Base-by-base conservation (phyloP, 345 rosid species). In the Eucalyptus pauciflora region DNA sequence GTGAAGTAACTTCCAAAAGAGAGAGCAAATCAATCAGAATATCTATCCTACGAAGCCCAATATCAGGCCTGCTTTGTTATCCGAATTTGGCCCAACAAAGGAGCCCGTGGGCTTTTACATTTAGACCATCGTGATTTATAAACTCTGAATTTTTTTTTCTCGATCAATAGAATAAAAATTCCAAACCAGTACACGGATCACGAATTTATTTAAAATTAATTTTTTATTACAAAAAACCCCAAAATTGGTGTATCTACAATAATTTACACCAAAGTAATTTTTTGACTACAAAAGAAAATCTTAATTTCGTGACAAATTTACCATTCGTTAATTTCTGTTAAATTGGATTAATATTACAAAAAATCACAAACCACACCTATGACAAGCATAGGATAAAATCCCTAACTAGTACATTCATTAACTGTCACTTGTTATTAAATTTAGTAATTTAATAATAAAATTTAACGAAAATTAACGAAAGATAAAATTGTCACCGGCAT, bases 321-420 rank as follows among this genome's bases (percentile, higher is more conserved):
- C 0, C 4, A 52, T 7, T 0, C 0, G 0, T 52, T 4, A 20
- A 52, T 1, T 52, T 52, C 0, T 20, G 2, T 52, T 52, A 52
- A 52, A 52, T 52, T 52, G 0, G 0, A 52, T 52, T 52, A 52
- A 52, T 52, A 52, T 20, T 0, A 51, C 4, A 52, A 1, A 18
- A 52, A 52, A 20, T 52, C 1, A 20, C 5, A 52, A 52, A 52
- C 7, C 2, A 50, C 7, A 50, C 18, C 15, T 50, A 0, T 6
- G 7, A 15, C 0, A 52, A 20, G 25, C 4, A 52, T 20, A 18
- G 0, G 25, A 0, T 18, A 52, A 52, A 52, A 52, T 1, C 25
- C 0, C 0, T 3, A 7, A 20, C 5, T 52, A 52, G 0, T 3
- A 52, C 3, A 52, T 2, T 1, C 24, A 52, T 52, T 52, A 52